Percentiles rank a stretch among this genome's conserved stretches.
phyloP scores from a whole-genome alignment of 352 stramenopile genomes.

The Globisporangium uncinulatum region DNA sequence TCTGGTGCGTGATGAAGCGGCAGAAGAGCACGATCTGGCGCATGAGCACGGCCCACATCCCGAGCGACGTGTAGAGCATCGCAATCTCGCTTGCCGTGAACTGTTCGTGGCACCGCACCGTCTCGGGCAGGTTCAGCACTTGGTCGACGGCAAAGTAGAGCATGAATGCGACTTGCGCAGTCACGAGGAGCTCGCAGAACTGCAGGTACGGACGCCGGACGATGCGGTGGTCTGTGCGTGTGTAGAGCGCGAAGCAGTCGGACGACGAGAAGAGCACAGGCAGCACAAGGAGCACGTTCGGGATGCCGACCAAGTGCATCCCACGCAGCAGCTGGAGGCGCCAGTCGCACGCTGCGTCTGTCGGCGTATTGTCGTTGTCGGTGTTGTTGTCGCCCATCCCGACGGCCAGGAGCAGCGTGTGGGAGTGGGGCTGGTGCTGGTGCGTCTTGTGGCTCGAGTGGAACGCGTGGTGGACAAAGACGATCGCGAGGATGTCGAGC shows the following conservation, averaged over 20 bases:
- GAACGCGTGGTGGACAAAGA: conserved; percentile 29
- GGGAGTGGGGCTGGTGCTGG: background rate
- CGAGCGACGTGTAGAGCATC: conserved; percentile 53
- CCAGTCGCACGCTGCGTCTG: conserved; percentile 23
- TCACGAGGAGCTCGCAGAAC: conserved; percentile 61
- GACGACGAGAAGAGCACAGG: conserved; percentile 54
- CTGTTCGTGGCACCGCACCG: conserved; percentile 34
- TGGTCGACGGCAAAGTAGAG: conserved; percentile 47
- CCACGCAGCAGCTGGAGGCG: conserved; percentile 27
- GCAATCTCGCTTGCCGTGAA: conserved; percentile 28
- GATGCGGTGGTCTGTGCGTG: conserved; percentile 46
- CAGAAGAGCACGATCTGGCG: conserved; percentile 67
- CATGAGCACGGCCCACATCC: conserved; percentile 51
- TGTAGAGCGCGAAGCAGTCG: conserved; percentile 42
- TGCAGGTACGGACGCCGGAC: conserved; percentile 60
- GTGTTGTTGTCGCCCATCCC: background rate
- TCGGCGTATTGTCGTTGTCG: too few relatives aligned
- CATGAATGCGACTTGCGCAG: conserved; percentile 46
- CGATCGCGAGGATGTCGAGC: conserved; percentile 34
- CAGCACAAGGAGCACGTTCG: conserved; percentile 49
- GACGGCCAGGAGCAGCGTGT: conserved; percentile 1
- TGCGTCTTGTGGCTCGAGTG: conserved; percentile 14
- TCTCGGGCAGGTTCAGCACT: conserved; percentile 36
- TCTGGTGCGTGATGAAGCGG: conserved; percentile 68
- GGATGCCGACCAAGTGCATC: conserved; percentile 45